These are phyloP conservation scores for Dacryopinax primogenitus DNA, from an alignment of 768 basidiomycete genomes.

Conservation along the genomic window DNA sequence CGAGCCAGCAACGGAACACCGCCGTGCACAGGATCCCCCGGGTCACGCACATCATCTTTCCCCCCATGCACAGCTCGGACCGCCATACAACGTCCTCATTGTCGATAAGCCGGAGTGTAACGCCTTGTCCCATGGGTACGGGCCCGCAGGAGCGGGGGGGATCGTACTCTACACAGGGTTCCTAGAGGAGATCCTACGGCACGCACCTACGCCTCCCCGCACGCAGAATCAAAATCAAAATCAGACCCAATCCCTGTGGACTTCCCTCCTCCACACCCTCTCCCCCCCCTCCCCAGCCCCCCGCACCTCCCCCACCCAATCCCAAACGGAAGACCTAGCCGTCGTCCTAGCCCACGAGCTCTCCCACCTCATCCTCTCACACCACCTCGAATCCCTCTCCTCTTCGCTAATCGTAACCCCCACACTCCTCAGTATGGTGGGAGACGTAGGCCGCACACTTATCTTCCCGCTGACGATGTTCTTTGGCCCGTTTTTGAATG, in stretches of 20 bases:
- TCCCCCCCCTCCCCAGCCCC: conserved; percentile 27
- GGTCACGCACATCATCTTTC: conserved; percentile 30
- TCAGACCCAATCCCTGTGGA: conserved; percentile 33
- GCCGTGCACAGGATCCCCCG: conserved; percentile 24
- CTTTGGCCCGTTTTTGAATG: conserved; percentile 88
- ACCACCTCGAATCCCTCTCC: conserved; percentile 86
- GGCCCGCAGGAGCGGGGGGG: conserved; percentile 79
- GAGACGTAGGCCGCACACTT: conserved; percentile 64
- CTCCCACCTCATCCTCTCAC: conserved; percentile 77
- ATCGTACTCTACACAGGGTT: conserved; percentile 92
- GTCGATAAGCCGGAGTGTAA: conserved; percentile 78
- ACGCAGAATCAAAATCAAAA: conserved; percentile 18
- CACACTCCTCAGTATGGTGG: conserved; percentile 56
- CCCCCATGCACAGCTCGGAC: conserved; percentile 50
- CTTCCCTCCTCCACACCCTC: conserved; percentile 37
- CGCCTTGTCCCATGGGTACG: conserved; percentile 93
- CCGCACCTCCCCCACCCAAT: conserved; percentile 39
- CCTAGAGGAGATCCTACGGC: conserved; percentile 62
- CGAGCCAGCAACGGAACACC: conserved; percentile 16
- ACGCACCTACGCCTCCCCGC: conserved; percentile 16
- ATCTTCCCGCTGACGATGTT: conserved; percentile 79
- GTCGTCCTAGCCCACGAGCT: conserved; percentile 89
- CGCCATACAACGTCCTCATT: conserved; percentile 82
- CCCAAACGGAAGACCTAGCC: conserved; percentile 81
- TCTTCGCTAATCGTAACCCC: conserved; percentile 73